Evolutionary conservation across 257 asterid species (phyloP).

Genomic region (Linaria vulgaris): DNA sequence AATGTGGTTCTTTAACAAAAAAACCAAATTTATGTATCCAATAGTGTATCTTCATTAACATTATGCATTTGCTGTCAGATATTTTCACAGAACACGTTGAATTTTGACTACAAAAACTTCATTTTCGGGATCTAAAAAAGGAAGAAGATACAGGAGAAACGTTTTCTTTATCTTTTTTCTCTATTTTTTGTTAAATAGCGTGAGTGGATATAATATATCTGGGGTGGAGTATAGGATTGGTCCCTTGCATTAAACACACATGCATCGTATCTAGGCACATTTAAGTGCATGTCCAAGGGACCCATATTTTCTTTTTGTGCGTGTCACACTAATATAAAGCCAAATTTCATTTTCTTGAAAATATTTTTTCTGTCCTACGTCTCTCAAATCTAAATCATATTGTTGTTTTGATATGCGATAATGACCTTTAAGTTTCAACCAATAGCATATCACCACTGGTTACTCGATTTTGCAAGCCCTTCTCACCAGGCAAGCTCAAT

Average conservation of each 20-base stretch:
- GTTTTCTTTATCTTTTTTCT: no score
- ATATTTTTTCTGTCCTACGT: constrained; percentile 21
- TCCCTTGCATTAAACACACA: constrained; percentile 12
- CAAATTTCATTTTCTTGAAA: constrained; percentile 38
- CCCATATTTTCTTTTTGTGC: constrained; percentile 26
- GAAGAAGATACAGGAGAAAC: not conserved
- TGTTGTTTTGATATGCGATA: constrained; percentile 26
- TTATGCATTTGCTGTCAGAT: no score
- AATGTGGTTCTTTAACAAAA: no score
- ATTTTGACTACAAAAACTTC: not conserved
- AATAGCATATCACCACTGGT: constrained; percentile 35
- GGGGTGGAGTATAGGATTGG: not conserved
- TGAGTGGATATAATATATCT: not conserved
- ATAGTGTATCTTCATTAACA: no score
- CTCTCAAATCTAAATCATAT: no score
- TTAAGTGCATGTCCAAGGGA: constrained; percentile 14
- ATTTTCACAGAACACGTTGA: not conserved
- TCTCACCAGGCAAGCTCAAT: constrained; percentile 33
- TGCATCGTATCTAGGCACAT: not conserved
- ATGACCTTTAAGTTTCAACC: constrained; percentile 32
- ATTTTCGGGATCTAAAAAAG: not conserved
- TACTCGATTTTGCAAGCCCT: constrained; percentile 27
- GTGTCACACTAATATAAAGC: constrained; percentile 30
- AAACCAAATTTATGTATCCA: no score
- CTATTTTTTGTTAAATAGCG: no score